Evolutionary conservation across 495 filamentous ascomycete genomes (phyloP).

Genomic region (Saxophila tyrrhenica): DNA sequence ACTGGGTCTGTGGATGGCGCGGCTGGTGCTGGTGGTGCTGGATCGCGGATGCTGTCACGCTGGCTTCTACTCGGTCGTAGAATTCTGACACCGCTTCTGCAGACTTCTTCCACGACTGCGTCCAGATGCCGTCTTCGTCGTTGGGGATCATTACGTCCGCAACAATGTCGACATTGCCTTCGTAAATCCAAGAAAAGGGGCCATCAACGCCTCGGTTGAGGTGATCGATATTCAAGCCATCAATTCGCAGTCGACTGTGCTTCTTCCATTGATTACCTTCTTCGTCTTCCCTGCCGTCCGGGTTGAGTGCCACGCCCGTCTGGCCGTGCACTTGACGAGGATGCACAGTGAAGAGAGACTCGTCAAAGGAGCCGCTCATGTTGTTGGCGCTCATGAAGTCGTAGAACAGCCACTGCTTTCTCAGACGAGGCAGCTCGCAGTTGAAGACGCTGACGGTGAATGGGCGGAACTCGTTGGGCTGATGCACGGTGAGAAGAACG

Average conservation of each 20-base stretch:
- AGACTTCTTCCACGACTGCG: constrained; percentile 39
- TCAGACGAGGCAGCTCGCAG: constrained; percentile 81
- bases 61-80: constrained; percentile 87
- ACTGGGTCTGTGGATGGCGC: constrained; percentile 3
- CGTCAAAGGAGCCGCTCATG: constrained; percentile 91
- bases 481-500: constrained; percentile 80
- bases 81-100: constrained; percentile 88
- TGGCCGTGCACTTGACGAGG: constrained; percentile 74
- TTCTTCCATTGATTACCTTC: constrained; percentile 71
- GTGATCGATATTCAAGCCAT: constrained; percentile 89
- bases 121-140: constrained; percentile 54
- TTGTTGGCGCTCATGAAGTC: constrained; percentile 91
- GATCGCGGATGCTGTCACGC: constrained; percentile 60
- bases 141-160: constrained; percentile 87
- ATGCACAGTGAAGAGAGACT: constrained; percentile 94
- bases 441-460: constrained; percentile 92
- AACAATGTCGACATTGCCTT: constrained; percentile 92
- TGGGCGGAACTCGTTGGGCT: constrained; percentile 78
- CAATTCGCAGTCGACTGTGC: constrained; percentile 78
- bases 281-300: constrained; percentile 39
- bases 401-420: constrained; percentile 96
- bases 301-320: constrained; percentile 42
- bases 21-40: constrained; percentile 33
- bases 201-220: constrained; percentile 88
- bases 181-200: constrained; percentile 94